Percentiles rank a stretch among this genome's conserved stretches.
These are phyloP conservation scores for Cercospora brassicicola DNA, from an alignment of 2,329 filamentous ascomycete species.

Conservation along the genomic window DNA sequence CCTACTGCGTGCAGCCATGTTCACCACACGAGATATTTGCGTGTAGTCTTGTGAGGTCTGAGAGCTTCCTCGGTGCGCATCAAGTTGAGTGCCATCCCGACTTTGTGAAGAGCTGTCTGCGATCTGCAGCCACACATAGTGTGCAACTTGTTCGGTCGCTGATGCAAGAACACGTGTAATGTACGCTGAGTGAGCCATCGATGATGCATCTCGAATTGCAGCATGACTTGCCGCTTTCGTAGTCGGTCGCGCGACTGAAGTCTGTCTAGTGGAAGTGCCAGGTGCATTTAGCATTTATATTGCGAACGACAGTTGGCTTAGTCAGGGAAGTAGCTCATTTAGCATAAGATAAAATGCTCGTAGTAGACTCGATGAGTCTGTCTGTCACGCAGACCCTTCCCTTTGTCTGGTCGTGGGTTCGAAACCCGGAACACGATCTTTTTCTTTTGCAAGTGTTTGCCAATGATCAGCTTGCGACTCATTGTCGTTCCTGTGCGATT, in stretches of 20 bases:
- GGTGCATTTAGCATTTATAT: background rate
- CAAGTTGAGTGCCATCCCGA: background rate
- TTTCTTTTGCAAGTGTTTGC: background rate
- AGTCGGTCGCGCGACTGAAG: background rate
- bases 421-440: background rate
- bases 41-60: background rate
- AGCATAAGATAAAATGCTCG: background rate
- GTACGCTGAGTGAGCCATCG: background rate
- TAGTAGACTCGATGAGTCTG: background rate
- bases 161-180: background rate
- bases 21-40: background rate
- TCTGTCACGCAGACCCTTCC: background rate
- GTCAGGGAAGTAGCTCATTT: constrained; percentile 3
- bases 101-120: background rate
- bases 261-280: background rate
- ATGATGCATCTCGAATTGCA: background rate
- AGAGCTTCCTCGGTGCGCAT: background rate
- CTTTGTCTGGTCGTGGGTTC: background rate
- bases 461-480: background rate
- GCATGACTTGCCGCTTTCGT: background rate
- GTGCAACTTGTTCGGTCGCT: background rate
- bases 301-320: background rate
- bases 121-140: background rate
- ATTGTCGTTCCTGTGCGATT: background rate
- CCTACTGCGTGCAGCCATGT: background rate